A percentile compares a stretch with the other conserved stretches of the same genome.
Evolutionary conservation across 2,329 filamentous ascomycete species (phyloP).

Genomic region (Nothophoma quercina): DNA sequence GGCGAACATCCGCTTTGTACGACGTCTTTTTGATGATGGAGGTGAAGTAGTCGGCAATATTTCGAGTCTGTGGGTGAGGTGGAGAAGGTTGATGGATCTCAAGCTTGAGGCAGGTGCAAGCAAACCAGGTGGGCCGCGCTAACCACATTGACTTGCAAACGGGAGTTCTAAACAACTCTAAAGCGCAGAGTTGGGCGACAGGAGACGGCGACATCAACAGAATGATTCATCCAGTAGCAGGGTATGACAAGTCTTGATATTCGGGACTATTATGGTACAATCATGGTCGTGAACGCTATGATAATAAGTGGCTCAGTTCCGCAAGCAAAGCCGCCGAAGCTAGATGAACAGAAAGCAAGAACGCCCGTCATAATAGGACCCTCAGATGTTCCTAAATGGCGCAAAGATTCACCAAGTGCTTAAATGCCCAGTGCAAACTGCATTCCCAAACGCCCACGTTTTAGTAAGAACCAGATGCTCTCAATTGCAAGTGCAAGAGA

Average conservation of each 20-base stretch:
- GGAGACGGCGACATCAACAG: no score
- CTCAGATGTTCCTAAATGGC: conserved; percentile 1
- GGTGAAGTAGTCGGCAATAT: neutral
- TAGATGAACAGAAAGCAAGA: conserved; percentile 2
- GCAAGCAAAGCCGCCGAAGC: conserved; percentile 7
- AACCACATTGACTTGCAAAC: neutral
- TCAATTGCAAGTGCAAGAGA: conserved; percentile 16
- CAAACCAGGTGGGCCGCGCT: neutral
- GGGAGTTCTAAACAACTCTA: no score
- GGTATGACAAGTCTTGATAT: neutral
- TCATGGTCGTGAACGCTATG: conserved; percentile 15
- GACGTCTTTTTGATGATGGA: no score
- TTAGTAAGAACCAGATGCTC: conserved; percentile 10
- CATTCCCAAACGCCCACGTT: conserved; percentile 11
- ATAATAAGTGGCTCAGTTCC: neutral
- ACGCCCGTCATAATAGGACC: conserved; percentile 7
- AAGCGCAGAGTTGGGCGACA: no score
- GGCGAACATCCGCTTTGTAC: no score
- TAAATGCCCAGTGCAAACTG: conserved; percentile 7
- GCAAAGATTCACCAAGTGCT: conserved; percentile 7
- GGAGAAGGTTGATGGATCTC: neutral
- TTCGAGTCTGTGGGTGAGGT: neutral
- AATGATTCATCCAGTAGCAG: no score
- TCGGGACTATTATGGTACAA: conserved; percentile 14
- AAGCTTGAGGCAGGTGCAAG: neutral